A percentile compares a stretch with the other conserved stretches of the same genome.
Evolutionary conservation across 495 filamentous ascomycete genomes (phyloP).

Genomic region (Saxophila tyrrhenica): DNA sequence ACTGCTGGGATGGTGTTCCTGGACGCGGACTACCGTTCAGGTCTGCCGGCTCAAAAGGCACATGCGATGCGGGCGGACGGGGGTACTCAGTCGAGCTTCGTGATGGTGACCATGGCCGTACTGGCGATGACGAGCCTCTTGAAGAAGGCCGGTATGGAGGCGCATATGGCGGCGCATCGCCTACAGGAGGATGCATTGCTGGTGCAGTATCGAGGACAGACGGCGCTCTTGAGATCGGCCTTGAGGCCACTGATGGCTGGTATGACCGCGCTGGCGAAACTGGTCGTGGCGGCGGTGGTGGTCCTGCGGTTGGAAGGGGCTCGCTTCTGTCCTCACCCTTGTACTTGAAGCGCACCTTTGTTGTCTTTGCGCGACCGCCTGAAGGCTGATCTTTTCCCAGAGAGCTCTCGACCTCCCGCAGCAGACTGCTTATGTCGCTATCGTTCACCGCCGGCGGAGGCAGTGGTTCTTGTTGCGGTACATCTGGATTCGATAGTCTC

Average conservation of each 20-base stretch:
- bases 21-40: conserved; percentile 83
- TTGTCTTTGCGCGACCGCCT: conserved; percentile 15
- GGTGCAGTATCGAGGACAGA: conserved; percentile 47
- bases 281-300: conserved; percentile 18
- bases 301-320: not conserved
- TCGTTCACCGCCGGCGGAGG: not conserved
- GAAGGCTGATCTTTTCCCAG: conserved; percentile 7
- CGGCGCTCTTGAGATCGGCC: conserved; percentile 37
- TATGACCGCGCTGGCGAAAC: conserved; percentile 31
- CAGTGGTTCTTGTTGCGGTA: not conserved
- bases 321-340: conserved; percentile 15
- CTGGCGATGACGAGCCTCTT: conserved; percentile 33
- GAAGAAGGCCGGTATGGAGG: conserved; percentile 28
- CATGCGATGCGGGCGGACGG: conserved; percentile 55
- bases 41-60: conserved; percentile 73
- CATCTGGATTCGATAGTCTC: conserved; percentile 4
- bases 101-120: conserved; percentile 63
- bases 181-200: conserved; percentile 43
- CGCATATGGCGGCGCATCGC: conserved; percentile 38
- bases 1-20: conserved; percentile 77
- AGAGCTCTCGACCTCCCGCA: conserved; percentile 18
- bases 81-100: conserved; percentile 51
- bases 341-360: conserved; percentile 22
- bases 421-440: conserved; percentile 16
- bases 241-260: conserved; percentile 25